These are phyloP conservation scores for Penicillium coffeae DNA, from an alignment of 495 filamentous ascomycete genomes.

Conservation along the genomic window DNA sequence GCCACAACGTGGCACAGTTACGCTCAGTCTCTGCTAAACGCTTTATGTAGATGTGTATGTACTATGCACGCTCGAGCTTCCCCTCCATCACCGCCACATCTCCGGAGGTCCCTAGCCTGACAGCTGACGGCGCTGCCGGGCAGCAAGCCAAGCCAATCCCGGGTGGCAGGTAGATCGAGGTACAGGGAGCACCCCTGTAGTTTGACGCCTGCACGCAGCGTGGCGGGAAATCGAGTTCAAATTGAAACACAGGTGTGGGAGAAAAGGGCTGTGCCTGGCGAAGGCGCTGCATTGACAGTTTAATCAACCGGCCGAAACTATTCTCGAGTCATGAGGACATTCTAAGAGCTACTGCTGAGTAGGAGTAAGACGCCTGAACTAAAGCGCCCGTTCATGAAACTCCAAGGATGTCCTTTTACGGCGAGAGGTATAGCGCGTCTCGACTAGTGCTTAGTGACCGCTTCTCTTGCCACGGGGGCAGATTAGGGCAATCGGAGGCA, in stretches of 20 bases:
- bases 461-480: neutral
- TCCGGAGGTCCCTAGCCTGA: neutral
- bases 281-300: too few relatives aligned
- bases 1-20: slow-evolving; percentile 14
- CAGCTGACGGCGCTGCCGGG: neutral
- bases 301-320: too few relatives aligned
- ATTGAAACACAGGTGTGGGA: too few relatives aligned
- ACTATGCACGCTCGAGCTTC: neutral
- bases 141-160: neutral
- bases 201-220: neutral
- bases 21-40: neutral
- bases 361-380: too few relatives aligned
- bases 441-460: neutral
- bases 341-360: too few relatives aligned
- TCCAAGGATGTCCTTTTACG: neutral
- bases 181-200: neutral
- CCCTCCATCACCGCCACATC: slow-evolving; percentile 3
- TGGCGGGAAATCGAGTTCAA: neutral
- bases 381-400: too few relatives aligned
- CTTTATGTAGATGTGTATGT: neutral
- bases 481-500: too few relatives aligned
- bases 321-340: too few relatives aligned
- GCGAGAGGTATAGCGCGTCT: neutral
- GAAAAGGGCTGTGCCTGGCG: neutral
- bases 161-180: neutral